These are phyloP conservation scores for Nevesoporus exiguus DNA, from an alignment of 768 basidiomycete species.

Conservation along the genomic window DNA sequence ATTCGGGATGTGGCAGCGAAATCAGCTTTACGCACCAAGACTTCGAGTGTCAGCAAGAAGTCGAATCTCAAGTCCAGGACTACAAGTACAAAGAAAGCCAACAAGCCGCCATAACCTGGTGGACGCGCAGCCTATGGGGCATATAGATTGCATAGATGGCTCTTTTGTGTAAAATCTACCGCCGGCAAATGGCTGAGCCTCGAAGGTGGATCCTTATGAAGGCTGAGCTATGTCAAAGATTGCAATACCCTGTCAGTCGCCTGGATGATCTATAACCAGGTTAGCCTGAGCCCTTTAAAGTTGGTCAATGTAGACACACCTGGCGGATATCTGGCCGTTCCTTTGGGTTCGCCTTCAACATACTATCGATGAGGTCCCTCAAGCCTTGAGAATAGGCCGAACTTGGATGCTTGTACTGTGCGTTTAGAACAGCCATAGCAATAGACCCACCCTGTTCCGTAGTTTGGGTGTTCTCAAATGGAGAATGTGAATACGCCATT, in stretches of 20 bases:
- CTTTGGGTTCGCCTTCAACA: slow-evolving; percentile 79
- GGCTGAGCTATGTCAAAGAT: slow-evolving; percentile 44
- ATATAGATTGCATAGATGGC: slow-evolving; percentile 9
- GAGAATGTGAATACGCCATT: slow-evolving; percentile 92
- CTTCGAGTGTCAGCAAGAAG: not conserved
- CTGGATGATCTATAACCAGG: slow-evolving; percentile 52
- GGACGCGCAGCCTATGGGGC: not conserved
- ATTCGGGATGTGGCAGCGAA: not conserved
- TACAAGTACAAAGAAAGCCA: slow-evolving; percentile 1
- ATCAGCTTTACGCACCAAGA: not conserved
- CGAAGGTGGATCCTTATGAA: not conserved
- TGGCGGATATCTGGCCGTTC: slow-evolving; percentile 84
- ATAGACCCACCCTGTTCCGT: slow-evolving; percentile 95
- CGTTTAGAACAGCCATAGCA: slow-evolving; percentile 95
- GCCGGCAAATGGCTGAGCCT: slow-evolving; percentile 1
- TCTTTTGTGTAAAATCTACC: slow-evolving; percentile 7
- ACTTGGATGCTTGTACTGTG: slow-evolving; percentile 85
- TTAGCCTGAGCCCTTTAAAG: slow-evolving; percentile 2
- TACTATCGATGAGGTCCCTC: slow-evolving; percentile 75
- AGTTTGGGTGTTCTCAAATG: slow-evolving; percentile 90
- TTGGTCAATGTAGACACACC: slow-evolving; percentile 41
- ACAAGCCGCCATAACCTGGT: slow-evolving; percentile 4
- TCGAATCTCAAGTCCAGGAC: not conserved
- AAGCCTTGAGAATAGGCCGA: slow-evolving; percentile 86
- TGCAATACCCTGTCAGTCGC: slow-evolving; percentile 62